Percentiles rank a stretch among this genome's conserved stretches.
Evolutionary conservation across 352 stramenopile species (phyloP).

Genomic region (Phytophthora gonapodyides): DNA sequence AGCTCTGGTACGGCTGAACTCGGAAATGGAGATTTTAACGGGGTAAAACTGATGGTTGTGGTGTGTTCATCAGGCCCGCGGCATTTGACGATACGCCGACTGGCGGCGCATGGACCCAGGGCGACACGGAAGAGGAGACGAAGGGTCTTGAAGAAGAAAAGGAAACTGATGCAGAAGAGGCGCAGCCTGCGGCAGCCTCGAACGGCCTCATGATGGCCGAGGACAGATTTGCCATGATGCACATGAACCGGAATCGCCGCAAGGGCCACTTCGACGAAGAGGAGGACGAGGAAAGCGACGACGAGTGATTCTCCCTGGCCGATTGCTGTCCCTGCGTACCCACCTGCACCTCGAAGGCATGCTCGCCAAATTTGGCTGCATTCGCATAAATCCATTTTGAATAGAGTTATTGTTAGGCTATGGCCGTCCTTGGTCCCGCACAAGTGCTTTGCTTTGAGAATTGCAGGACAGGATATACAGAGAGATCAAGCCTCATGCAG

Average conservation of each 20-base stretch:
- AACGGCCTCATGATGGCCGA: conserved; percentile 68
- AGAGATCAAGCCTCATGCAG: conserved; percentile 26
- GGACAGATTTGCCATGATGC: conserved; percentile 51
- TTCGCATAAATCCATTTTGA: conserved; percentile 27
- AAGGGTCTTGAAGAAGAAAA: conserved; percentile 25
- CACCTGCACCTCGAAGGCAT: conserved; percentile 7
- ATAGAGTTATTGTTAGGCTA: conserved; percentile 43
- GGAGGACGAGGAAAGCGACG: conserved; percentile 61
- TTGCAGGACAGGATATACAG: not conserved
- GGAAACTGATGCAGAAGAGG: conserved; percentile 19
- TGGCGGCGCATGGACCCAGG: conserved; percentile 11
- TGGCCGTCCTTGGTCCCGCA: not conserved
- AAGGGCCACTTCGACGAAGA: conserved; percentile 77
- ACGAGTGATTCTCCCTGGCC: conserved; percentile 30
- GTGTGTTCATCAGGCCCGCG: conserved; percentile 47
- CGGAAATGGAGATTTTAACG: conserved; percentile 7
- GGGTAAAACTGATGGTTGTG: not conserved
- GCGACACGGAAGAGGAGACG: conserved; percentile 21
- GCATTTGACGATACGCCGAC: conserved; percentile 45
- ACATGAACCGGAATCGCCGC: conserved; percentile 81
- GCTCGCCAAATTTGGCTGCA: conserved; percentile 29
- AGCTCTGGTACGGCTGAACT: conserved; percentile 80
- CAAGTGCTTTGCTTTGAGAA: conserved; percentile 2
- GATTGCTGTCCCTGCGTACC: not conserved
- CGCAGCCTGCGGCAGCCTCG: conserved; percentile 7